Evolutionary conservation across 2,329 filamentous ascomycete genomes (phyloP), one percentile per base, ranked within the genome.

Genomic region (Ascomycota sp.): DNA sequence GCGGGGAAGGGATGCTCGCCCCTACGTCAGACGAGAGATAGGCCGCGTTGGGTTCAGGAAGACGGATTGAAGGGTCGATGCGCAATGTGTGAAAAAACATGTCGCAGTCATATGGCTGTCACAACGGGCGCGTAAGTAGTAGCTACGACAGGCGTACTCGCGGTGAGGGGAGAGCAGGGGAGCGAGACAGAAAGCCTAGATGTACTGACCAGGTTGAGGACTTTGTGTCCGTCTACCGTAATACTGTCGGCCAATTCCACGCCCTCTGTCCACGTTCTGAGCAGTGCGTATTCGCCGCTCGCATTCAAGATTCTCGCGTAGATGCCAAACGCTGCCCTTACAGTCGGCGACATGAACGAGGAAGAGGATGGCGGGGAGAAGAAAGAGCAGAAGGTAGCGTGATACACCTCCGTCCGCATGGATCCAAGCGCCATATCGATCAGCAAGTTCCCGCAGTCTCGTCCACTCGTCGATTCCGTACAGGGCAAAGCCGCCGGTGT

Each of bases 211-310:
- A 93, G 82, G 40, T 94, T 94, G 35, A 95, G 64, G n/a, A 93
- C 55, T 46, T 94, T 94, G 51, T 95, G 86, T 0, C 68, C 78
- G 43, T 94, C 85, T 3, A 78, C 74, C 0, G 81, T 75, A 40
- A 94, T 83, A 30, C 80, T 91, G 46, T 94, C 82, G 3, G 79
- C 82, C 3, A 92, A 58, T 36, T 92, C 75, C 9, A 94, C 50
- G 1, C 79, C 80, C 4, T 65, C 60, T 1, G 53, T 61, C 34
- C 52, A 61, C 23, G 46, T 51, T 33, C 52, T 70, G 35, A 69
- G 53, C 9, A 47, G 33, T 3, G 53, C 45, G 44, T 78, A 83
- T 32, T 75, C 64, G 1, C 59, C 46, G 8, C 45, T 57, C 0
- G 59, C 46, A 0, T 67, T 61, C 2, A 94, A 59, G 1, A 71